Base-by-base conservation (phyloP, 805 yeast genomes). In the Komagataella populi region DNA sequence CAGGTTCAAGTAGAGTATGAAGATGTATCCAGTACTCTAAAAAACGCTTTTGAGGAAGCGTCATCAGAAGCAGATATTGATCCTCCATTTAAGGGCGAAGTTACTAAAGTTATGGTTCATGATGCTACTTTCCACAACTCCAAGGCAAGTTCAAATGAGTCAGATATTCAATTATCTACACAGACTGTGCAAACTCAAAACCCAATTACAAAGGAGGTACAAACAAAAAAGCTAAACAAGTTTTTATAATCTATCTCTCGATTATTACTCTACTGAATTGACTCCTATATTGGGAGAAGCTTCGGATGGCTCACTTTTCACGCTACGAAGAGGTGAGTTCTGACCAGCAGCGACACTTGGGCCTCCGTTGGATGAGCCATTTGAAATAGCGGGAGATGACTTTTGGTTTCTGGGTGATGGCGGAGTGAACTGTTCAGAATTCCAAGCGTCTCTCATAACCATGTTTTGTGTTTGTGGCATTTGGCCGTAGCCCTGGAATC, bases 391-490 rank as follows among this genome's bases (percentile, higher is more conserved):
- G 14, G 39, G 39, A 8, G 39, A 30, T 8, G 14, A 30, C 8
- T 30, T 30, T 10, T 30, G 39, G 8, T 30, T 30, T 30, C 39
- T 30, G 5, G 39, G 39, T 8, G 39, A 30, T 30, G 39, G 39
- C 5, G 39, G 39, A 8, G 39, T 30, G 14, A 30, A 30, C 39
- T 30, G 39, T 10, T 30, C 39, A 30, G 39, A 30, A 30, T 30
- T 30, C 39, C 39, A 30, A 14, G 39, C 14, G 14, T 30, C 39
- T 16, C 20, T 7, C 47, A 14, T 30, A 12, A 18, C 10, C 30
- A 46, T 20, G 10, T 47, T 47, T 43, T 49, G 43, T 44, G 20
- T 20, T 4, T 48, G 49, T 23, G 49, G 48, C 45, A 48, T 48
- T 36, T 46, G 52, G 22, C 53, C 44, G 23, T 48, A 48, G 39